A percentile compares a stretch with the other conserved stretches of the same genome.
phyloP scores from a whole-genome alignment of 1,284 basidiomycete genomes.

The Testicularia cyperi region DNA sequence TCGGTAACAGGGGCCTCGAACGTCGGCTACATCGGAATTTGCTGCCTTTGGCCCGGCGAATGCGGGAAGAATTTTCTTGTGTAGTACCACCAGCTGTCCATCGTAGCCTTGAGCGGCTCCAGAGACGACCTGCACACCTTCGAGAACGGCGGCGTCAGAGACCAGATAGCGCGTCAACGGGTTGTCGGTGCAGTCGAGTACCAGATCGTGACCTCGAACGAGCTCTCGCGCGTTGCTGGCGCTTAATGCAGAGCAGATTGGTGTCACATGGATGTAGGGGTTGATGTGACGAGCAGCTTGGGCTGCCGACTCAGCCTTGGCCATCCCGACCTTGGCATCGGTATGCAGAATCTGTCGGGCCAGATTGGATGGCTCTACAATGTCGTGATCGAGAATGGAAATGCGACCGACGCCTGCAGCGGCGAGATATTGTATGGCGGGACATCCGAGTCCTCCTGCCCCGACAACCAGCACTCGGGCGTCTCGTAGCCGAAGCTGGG shows the following conservation, averaged over 20 bases:
- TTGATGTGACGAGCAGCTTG: slow-evolving; percentile 61
- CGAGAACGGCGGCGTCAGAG: slow-evolving; percentile 80
- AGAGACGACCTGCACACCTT: slow-evolving; percentile 78
- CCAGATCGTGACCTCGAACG: slow-evolving; percentile 65
- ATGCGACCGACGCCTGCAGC: slow-evolving; percentile 85
- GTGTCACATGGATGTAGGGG: slow-evolving; percentile 40
- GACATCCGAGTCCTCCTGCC: slow-evolving; percentile 94
- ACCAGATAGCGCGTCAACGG: slow-evolving; percentile 87
- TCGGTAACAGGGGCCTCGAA: slow-evolving; percentile 83
- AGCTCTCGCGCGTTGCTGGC: slow-evolving; percentile 40
- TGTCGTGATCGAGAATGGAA: slow-evolving; percentile 87
- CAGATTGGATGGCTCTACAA: slow-evolving; percentile 86
- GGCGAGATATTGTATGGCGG: slow-evolving; percentile 87
- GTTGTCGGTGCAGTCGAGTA: slow-evolving; percentile 96
- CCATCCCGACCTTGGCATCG: slow-evolving; percentile 74
- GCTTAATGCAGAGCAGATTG: slow-evolving; percentile 23
- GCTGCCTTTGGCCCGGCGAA: slow-evolving; percentile 13
- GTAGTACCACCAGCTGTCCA: slow-evolving; percentile 71
- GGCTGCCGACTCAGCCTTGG: slow-evolving; percentile 78
- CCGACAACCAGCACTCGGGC: slow-evolving; percentile 85
- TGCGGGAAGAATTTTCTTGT: slow-evolving; percentile 30
- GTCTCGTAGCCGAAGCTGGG: slow-evolving; percentile 74
- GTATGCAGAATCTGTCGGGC: slow-evolving; percentile 90
- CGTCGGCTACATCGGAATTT: not conserved
- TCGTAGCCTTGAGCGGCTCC: slow-evolving; percentile 90